Base-by-base conservation (phyloP, 495 filamentous ascomycete genomes). In the Lasiosphaeria hispida region DNA sequence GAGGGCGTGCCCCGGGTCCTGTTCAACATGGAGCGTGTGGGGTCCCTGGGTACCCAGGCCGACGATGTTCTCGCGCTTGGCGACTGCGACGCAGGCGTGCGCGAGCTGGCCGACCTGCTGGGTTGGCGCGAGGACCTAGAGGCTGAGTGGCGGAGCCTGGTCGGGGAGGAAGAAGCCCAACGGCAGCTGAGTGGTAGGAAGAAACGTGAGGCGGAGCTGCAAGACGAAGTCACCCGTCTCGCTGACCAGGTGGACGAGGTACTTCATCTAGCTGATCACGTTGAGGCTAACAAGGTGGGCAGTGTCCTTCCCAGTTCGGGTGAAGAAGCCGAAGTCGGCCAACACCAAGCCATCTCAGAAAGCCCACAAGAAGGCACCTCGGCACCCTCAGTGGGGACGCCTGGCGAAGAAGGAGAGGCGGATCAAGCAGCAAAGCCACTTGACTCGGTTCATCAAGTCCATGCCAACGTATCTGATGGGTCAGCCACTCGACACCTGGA, bases 91-190 rank as follows among this genome's bases (percentile, higher is more conserved):
- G 72, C 76, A 1, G 91, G 91, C 1, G 87, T 97, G n/a, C 80
- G 87, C 61, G 86, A 84, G 70, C 80, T 98, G 42, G 94, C 94
- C 10, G 77, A 84, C 61, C 87, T 84, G 34, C 77, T 96, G 48
- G 93, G 91, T 0, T 98, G 94, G 93, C 72, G 84, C 13, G 84
- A 91, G 42, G 93, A 97, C 64, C 77, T 98, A 34, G 90, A 96
- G 57, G 59, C 61, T 0, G 34, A 63, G 60, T 80, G 77, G 77
- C 59, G 68, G 13, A 59, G 54, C 11, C 37, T 74, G 19, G 75
- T 79, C 5, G 77, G 77, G 3, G 67, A 71, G 9, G 60, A 70
- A 33, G 77, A 80, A 58, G 76, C 75, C 10, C 57, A 70, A 48
- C 61, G 67, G 35, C 77, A 79, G 57, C 33, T 74, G 55, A 58